Evolutionary conservation across 176 grass and related monocot species (phyloP).

Genomic region (Urochloa ruziziensis): DNA sequence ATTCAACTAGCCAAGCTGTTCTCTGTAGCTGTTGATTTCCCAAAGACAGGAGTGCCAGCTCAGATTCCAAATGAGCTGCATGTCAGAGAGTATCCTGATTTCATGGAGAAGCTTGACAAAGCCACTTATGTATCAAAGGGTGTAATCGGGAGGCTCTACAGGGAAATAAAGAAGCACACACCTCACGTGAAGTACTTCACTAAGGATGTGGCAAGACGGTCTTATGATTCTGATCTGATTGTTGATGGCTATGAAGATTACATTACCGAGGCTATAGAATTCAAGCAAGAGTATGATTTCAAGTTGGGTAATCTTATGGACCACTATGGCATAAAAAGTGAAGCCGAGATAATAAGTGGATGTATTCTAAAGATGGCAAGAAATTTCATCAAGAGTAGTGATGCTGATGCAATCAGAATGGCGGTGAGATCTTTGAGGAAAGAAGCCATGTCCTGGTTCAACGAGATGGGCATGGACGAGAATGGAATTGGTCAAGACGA

Average conservation of each 20-base stretch:
- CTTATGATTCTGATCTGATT: constrained; percentile 79
- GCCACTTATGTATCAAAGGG: constrained; percentile 61
- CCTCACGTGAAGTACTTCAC: constrained; percentile 57
- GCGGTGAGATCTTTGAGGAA: constrained; percentile 73
- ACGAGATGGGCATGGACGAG: constrained; percentile 29
- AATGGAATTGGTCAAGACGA: constrained; percentile 37
- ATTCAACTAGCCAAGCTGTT: constrained; percentile 72
- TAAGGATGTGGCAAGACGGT: constrained; percentile 50
- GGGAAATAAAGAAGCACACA: constrained; percentile 68
- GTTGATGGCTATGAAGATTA: constrained; percentile 61
- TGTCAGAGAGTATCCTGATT: constrained; percentile 90
- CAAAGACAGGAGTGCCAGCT: constrained; percentile 85
- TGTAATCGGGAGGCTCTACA: constrained; percentile 76
- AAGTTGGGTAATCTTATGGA: constrained; percentile 90
- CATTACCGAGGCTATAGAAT: constrained; percentile 42
- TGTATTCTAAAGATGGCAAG: constrained; percentile 77
- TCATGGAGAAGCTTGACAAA: constrained; percentile 84
- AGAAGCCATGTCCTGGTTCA: constrained; percentile 82
- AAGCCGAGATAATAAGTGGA: constrained; percentile 85
- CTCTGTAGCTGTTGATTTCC: constrained; percentile 89
- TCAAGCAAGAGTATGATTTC: constrained; percentile 87
- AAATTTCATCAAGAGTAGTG: constrained; percentile 70
- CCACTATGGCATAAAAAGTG: constrained; percentile 86
- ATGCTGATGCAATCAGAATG: constrained; percentile 71
- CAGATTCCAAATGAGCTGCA: constrained; percentile 51